Evolutionary conservation across 225 moss, liverwort and hornwort genomes (phyloP).

Genomic region (Asterella californica): DNA sequence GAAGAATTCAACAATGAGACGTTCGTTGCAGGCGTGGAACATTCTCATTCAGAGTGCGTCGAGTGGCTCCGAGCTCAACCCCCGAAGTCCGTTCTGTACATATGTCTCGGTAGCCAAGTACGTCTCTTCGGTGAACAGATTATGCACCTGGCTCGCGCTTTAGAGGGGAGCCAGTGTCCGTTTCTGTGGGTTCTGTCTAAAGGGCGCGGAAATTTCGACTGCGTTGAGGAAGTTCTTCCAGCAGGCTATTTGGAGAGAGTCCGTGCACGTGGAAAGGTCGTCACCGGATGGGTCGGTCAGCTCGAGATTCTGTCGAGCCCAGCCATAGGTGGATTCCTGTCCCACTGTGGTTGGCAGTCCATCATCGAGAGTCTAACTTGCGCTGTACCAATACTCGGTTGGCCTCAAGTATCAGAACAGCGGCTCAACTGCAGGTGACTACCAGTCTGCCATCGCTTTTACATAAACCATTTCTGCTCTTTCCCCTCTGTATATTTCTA

Average conservation of each 20-base stretch:
- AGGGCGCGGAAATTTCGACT: not conserved
- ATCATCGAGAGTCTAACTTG: slow-evolving; percentile 27
- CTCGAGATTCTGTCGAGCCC: slow-evolving; percentile 27
- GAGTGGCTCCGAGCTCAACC: slow-evolving; percentile 48
- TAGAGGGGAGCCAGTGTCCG: slow-evolving; percentile 40
- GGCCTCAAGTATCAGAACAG: slow-evolving; percentile 38
- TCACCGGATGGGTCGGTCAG: slow-evolving; percentile 28
- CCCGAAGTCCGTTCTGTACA: slow-evolving; percentile 43
- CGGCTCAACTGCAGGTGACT: slow-evolving; percentile 26
- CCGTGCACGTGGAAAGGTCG: slow-evolving; percentile 18
- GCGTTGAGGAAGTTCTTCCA: slow-evolving; percentile 14
- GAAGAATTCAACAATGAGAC: not conserved
- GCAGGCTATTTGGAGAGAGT: slow-evolving; percentile 16
- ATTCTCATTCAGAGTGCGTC: slow-evolving; percentile 6
- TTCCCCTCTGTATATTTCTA: no score
- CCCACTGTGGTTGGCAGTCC: slow-evolving; percentile 47
- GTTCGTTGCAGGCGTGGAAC: not conserved
- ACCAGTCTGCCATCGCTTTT: no score
- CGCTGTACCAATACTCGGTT: slow-evolving; percentile 36
- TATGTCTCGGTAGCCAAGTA: slow-evolving; percentile 48
- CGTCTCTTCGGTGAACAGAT: slow-evolving; percentile 24
- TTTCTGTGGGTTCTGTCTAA: slow-evolving; percentile 43
- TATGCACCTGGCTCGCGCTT: slow-evolving; percentile 38
- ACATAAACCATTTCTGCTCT: no score
- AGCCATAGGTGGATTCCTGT: slow-evolving; percentile 30